Evolutionary conservation across 1,284 basidiomycete genomes (phyloP).

Genomic region (Chalciporus sp.): DNA sequence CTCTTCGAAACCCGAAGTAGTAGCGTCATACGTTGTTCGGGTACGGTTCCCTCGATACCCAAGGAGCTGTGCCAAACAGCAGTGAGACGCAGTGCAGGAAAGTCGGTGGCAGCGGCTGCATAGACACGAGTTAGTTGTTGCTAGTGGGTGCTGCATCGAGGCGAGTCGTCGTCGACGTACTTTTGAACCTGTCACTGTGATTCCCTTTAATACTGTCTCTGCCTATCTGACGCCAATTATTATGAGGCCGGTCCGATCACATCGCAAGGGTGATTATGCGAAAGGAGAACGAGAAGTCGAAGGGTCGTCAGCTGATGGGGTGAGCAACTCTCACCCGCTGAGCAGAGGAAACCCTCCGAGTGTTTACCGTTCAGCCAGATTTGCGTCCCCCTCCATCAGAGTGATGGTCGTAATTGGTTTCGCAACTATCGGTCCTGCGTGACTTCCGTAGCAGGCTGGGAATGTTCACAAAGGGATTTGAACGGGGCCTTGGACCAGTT

Average conservation of each 20-base stretch:
- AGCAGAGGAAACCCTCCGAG: background rate
- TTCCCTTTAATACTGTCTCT: conserved; percentile 20
- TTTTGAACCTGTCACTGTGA: background rate
- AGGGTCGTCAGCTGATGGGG: background rate
- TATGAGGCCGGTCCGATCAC: conserved; percentile 15
- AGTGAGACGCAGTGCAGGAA: background rate
- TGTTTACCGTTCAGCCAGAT: background rate
- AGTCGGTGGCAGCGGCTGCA: background rate
- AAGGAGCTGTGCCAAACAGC: background rate
- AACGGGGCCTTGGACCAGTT: conserved; percentile 22
- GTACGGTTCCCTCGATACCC: conserved; percentile 2
- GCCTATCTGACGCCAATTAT: background rate
- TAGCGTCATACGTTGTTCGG: conserved; percentile 8
- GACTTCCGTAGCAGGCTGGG: conserved; percentile 19
- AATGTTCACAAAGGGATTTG: conserved; percentile 15
- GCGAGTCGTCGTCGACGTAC: background rate
- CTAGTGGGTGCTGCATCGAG: background rate
- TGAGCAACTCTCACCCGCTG: background rate
- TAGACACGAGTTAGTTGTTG: conserved; percentile 8
- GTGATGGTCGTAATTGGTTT: background rate
- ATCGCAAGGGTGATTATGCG: background rate
- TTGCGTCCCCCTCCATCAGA: background rate
- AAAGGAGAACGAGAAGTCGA: background rate
- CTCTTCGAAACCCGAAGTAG: conserved; percentile 4
- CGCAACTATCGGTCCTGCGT: conserved; percentile 28